These are phyloP conservation scores for Candida xiaguanensis DNA, from an alignment of 805 yeast genomes.

Conservation along the genomic window DNA sequence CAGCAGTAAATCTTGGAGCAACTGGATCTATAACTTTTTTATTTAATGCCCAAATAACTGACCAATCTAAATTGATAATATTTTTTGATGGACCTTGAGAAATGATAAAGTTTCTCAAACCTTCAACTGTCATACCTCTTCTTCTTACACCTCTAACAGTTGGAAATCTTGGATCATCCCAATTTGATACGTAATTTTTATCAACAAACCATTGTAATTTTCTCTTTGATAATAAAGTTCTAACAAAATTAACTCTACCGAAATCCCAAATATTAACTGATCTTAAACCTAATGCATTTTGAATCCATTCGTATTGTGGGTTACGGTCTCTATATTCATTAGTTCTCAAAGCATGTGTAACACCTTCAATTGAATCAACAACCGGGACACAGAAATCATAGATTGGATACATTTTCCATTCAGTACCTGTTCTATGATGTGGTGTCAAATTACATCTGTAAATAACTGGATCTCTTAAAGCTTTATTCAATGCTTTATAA, in stretches of 20 bases:
- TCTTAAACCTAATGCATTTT: conserved; percentile 74
- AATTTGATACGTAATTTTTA: conserved; percentile 76
- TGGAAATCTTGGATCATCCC: conserved; percentile 99
- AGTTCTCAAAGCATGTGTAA: conserved; percentile 96
- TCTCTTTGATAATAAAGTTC: conserved; percentile 94
- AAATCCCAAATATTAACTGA: conserved; percentile 98
- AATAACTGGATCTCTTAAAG: conserved; percentile 96
- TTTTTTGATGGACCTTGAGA: conserved; percentile 98
- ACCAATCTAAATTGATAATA: conserved; percentile 97
- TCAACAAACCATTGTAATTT: conserved; percentile 99
- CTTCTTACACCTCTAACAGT: conserved; percentile 99
- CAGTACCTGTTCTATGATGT: conserved; percentile 91
- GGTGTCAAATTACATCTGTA: conserved; percentile 97
- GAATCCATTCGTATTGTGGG: conserved; percentile 97
- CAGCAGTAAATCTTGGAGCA: conserved; percentile 93
- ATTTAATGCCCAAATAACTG: conserved; percentile 94
- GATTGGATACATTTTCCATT: conserved; percentile 97
- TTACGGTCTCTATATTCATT: conserved; percentile 98
- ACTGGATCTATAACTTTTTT: conserved; percentile 95
- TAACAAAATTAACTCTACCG: conserved; percentile 92
- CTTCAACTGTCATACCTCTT: conserved; percentile 99
- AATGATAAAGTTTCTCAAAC: conserved; percentile 86
- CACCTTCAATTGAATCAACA: conserved; percentile 94
- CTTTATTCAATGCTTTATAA: conserved; percentile 85
- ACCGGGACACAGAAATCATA: conserved; percentile 98